Conservation (phyloP, 2,329 filamentous ascomycete genomes). For the Pezicula carpinea region DNA sequence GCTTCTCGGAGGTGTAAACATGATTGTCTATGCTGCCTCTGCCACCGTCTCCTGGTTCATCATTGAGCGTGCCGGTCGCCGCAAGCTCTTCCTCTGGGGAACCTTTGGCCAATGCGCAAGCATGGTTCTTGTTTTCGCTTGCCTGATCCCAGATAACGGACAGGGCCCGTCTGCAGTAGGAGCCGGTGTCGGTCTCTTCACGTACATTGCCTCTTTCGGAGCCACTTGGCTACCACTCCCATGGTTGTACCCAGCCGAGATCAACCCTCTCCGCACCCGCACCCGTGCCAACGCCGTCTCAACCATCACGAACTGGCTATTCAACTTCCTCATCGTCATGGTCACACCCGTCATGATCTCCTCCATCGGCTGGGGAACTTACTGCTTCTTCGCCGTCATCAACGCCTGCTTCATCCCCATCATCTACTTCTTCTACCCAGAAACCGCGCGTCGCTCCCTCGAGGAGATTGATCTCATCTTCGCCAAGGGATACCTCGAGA, state of each 20-base stretch:
- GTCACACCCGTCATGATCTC: conserved; percentile 35
- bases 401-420: conserved; percentile 34
- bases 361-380: conserved; percentile 31
- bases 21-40: conserved; percentile 50
- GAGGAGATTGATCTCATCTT: conserved; percentile 70
- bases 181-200: conserved; percentile 51
- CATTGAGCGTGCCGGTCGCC: conserved; percentile 58
- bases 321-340: conserved; percentile 51
- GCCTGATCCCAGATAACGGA: conserved; percentile 28
- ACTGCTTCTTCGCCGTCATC: conserved; percentile 33
- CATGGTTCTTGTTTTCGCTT: conserved; percentile 53
- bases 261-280: conserved; percentile 54
- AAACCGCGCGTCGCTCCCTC: conserved; percentile 50
- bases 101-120: conserved; percentile 57
- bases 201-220: conserved; percentile 59
- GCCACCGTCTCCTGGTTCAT: conserved; percentile 47
- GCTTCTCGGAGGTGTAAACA: conserved; percentile 50
- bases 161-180: conserved; percentile 26
- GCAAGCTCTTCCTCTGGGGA: conserved; percentile 69
- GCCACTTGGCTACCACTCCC: conserved; percentile 56
- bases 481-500: conserved; percentile 53
- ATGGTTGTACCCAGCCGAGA: conserved; percentile 59
- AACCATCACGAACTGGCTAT: conserved; percentile 45
- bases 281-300: conserved; percentile 60
- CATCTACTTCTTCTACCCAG: conserved; percentile 38